Base-by-base conservation (phyloP, 148 eudicot genomes). In the Chenopodium album region DNA sequence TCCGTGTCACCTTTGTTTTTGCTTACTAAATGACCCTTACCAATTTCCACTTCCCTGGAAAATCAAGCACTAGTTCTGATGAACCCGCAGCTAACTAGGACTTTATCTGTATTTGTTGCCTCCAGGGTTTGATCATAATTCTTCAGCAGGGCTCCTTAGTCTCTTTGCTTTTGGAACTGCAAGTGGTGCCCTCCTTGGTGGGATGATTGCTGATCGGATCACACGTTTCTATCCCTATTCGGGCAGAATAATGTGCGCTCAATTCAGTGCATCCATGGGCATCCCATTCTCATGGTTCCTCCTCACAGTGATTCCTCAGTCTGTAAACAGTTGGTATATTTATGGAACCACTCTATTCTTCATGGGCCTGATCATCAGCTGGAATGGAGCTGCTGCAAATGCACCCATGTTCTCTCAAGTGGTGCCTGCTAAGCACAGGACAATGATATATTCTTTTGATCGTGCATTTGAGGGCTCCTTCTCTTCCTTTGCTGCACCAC, bases 351-450 rank as follows among this genome's bases (percentile, higher is more conserved):
- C 97, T 8, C 93, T 96, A 29, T 78, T 94, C 86, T 22, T 94
- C 17, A 96, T 94, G 99, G 98, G 98, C 67, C 87, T 94, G 7
- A 92, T 88, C 52, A 94, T 96, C 78, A 94, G 98, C 89, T 96
- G 99, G 99, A 76, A 81, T 78, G 93, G 82, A 23, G 89, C 99
- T 19, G 99, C 98, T 52, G 88, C 90, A 6, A 96, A 96, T 60
- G 95, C 87, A 7, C 99, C 99, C 48, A 94, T 96, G 91, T 96
- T 94, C 74, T 97, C 98, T 31, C 95, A 96, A 87, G 98, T 94
- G 63, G 99, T 94, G 60, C 99, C 99, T 2, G 72, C 90, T 37
- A 92, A 86, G 54, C 94, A 96, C 86, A 90, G 98, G 62, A 96
- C 99, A 71, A 96, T 94, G 98, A 94, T 96, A 26, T 96, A 96